Evolutionary conservation across 1,284 basidiomycete species (phyloP), one percentile per base, ranked within the genome.

Genomic region (Vanrija sp.): DNA sequence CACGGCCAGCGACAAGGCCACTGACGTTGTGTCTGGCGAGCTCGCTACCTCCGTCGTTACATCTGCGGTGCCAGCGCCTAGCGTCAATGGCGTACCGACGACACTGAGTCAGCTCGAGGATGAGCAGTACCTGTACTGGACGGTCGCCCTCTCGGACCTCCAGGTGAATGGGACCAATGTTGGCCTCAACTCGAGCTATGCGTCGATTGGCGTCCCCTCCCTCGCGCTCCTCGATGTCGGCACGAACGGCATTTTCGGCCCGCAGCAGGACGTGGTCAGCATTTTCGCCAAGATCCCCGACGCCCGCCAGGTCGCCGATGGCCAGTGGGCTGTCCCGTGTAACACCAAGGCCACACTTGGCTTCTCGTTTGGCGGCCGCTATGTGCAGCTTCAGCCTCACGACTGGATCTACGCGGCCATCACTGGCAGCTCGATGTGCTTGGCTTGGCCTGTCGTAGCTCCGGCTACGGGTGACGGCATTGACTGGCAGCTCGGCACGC

Each of bases 401-500:
- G 90, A 93, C 66, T 94, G 89, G 73, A 77, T 94, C 49, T 87
- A 90, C 57, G 89, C 89, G 8, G 85, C 85, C 42, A 81, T 86
- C 2, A 76, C 79, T 19, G 82, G 83, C 62, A 84, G 86, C 0
- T 80, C 81, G 49, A 75, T 90, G 45, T 94, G 91, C 72, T 76
- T 92, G 29, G 81, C 89, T 15, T 94, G 91, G 91, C 90, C 90
- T 0, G 79, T 80, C 52, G 89, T 87, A 1, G 73, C 77, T 6
- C 78, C 83, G 4, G 85, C 86, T 0, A 85, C 80, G 50, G 71
- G 85, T 12, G 86, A 90, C 71, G 90, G 89, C 3, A 82, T 93
- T 43, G 89, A 91, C 70, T 94, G 91, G 91, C 87, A 91, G 71
- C 78, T 93, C 80, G 89, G 89, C n/a, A 79, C 83, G 3, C 81